Percentiles rank a stretch among this genome's conserved stretches.
phyloP scores from a whole-genome alignment of 345 rosid genomes.

The Boechera divaricarpa region DNA sequence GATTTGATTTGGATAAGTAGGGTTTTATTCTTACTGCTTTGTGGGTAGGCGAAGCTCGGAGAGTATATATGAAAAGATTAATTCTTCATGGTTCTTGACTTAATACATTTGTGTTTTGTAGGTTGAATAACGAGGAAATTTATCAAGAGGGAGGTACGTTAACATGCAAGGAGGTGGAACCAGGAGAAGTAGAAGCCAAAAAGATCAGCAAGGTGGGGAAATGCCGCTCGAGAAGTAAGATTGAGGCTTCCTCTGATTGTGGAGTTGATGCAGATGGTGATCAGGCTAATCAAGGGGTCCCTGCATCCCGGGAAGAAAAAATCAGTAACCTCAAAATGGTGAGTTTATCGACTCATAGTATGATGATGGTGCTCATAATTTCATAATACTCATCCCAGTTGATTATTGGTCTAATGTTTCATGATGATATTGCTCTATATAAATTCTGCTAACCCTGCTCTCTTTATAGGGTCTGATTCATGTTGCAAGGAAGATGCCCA shows the following conservation, averaged over 20 bases:
- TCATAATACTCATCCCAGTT: conserved; percentile 1
- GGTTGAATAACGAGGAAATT: conserved; percentile 61
- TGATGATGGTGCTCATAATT: background rate
- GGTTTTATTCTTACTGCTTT: conserved; percentile 3
- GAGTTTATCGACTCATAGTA: conserved; percentile 40
- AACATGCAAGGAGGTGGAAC: conserved; percentile 60
- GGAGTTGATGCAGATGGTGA: conserved; percentile 85
- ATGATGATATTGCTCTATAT: conserved; percentile 1
- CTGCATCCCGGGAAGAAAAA: conserved; percentile 89
- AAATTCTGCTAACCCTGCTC: background rate
- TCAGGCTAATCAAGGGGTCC: conserved; percentile 65
- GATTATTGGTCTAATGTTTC: background rate
- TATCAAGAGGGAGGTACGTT: conserved; percentile 59
- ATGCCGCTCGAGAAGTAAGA: conserved; percentile 71
- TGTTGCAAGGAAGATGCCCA: conserved; percentile 95
- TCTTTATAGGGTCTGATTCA: conserved; percentile 82
- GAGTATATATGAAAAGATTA: background rate
- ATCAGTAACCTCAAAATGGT: conserved; percentile 97
- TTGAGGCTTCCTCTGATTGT: conserved; percentile 66
- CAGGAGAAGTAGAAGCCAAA: conserved; percentile 65
- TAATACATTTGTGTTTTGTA: conserved; percentile 34
- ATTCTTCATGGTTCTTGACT: background rate
- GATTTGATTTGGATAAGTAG: background rate
- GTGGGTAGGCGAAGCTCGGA: background rate
- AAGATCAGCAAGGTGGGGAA: conserved; percentile 60